Base-by-base conservation (phyloP, 1,284 basidiomycete species). In the Rhodotorula sp. region DNA sequence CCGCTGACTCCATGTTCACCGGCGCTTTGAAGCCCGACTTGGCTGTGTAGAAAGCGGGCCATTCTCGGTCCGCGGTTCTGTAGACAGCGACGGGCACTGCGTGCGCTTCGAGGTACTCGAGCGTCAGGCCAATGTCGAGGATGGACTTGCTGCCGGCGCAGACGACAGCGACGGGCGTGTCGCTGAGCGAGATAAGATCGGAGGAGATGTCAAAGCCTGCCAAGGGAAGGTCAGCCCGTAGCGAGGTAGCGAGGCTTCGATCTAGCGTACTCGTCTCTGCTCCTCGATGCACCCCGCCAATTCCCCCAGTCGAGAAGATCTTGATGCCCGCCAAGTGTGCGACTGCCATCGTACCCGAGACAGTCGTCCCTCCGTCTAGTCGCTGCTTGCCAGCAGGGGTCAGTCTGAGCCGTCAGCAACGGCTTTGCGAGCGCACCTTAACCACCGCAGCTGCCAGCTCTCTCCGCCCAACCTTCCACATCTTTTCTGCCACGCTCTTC, bases 81-180 rank as follows among this genome's bases (percentile, higher is more conserved):
- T 91, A 95, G 0, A 92, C 87, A 6, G 94, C 81, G 0, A 97
- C 94, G 3, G 92, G 91, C 8, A 99, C 93, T 10, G 96, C 96
- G 59, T 94, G 86, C 0, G 96, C 97, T 86, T 99, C 96, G 72
- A 99, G 86, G 77, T 94, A 95, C 81, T 99, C 96, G 54, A 99
- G 84, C 15, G 96, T 98, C 76, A 83, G 78, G 64, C 91, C 90
- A 71, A 99, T 94, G 80, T 98, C 95, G 62, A 99, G 82, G 73
- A 99, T 98, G 0, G 91, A 94, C 79, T 99, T 99, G 47, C 92
- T 89, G 5, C 96, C 96, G 3, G 94, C 91, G 52, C 94, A 96
- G 30, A 99, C 88, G 50, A 99, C 85, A 13, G 90, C 91, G 66
- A 96, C 90, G 30, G 90, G 88, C 73, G 89, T 93, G 30, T 90